Evolutionary conservation across 2,329 filamentous ascomycete species (phyloP).

Genomic region (Curvularia sp.): DNA sequence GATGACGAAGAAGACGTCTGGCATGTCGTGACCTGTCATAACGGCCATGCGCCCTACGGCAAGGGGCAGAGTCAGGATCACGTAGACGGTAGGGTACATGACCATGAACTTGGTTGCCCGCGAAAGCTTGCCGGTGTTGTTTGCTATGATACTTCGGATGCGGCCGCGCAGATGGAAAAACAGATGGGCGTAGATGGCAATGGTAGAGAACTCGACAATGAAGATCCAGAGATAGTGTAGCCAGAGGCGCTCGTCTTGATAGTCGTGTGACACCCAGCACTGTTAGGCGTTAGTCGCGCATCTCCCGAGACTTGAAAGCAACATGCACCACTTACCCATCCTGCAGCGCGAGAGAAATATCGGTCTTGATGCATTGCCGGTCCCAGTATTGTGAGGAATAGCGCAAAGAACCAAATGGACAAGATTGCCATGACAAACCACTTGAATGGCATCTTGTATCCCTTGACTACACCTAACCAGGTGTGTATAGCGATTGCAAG

Average conservation of each 20-base stretch:
- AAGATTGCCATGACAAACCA: conserved; percentile 56
- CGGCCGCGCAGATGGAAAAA: conserved; percentile 58
- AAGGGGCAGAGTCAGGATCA: conserved; percentile 70
- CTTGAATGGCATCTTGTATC: conserved; percentile 56
- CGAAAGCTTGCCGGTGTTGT: conserved; percentile 46
- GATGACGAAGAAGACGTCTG: conserved; percentile 64
- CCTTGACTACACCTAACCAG: conserved; percentile 58
- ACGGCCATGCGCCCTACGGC: conserved; percentile 56
- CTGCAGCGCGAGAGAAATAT: conserved; percentile 59
- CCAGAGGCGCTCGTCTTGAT: conserved; percentile 57
- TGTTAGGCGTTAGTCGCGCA: conserved; percentile 4
- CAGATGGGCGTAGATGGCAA: conserved; percentile 58
- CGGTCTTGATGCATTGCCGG: conserved; percentile 52
- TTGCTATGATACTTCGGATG: conserved; percentile 50
- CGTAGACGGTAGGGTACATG: conserved; percentile 69
- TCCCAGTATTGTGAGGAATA: conserved; percentile 57
- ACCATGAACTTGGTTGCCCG: conserved; percentile 65
- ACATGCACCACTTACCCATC: conserved; percentile 45
- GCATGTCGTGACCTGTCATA: conserved; percentile 53
- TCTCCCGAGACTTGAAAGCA: neutral
- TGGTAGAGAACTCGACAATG: conserved; percentile 60
- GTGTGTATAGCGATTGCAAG: conserved; percentile 64
- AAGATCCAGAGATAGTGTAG: conserved; percentile 64
- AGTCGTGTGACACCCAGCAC: conserved; percentile 60
- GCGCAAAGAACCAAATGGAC: conserved; percentile 56